A percentile compares a stretch with the other conserved stretches of the same genome.
phyloP scores from a whole-genome alignment of 768 basidiomycete genomes.

The Podaxis carcinomalis region DNA sequence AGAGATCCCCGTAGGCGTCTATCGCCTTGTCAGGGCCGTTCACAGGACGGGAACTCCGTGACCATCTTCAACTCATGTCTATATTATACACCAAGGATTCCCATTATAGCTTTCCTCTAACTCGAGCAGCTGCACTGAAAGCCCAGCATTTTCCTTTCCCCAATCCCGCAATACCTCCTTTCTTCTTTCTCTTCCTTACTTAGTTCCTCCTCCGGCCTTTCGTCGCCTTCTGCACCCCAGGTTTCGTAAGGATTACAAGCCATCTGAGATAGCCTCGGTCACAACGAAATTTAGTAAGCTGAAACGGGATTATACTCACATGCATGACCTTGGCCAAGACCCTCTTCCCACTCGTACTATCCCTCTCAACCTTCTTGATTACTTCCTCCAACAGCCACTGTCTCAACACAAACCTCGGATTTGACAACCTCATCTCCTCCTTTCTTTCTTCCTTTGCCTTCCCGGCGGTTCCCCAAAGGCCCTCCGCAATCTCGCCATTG shows the following conservation, averaged over 20 bases:
- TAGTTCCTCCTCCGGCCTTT: conserved; percentile 39
- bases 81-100: not conserved
- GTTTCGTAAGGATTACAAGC: conserved; percentile 77
- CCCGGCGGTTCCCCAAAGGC: conserved; percentile 21
- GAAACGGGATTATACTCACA: conserved; percentile 38
- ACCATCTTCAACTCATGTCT: too few species aligned
- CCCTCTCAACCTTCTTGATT: conserved; percentile 69
- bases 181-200: conserved; percentile 65
- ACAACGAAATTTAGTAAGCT: not conserved
- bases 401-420: conserved; percentile 89
- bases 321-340: conserved; percentile 78
- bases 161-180: conserved; percentile 71
- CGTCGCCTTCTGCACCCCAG: conserved; percentile 76
- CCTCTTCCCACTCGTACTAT: conserved; percentile 57
- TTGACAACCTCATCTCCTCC: conserved; percentile 51
- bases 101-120: conserved; percentile 28
- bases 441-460: conserved; percentile 45
- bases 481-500: conserved; percentile 47
- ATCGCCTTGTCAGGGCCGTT: not conserved
- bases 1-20: not conserved
- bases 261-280: conserved; percentile 54
- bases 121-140: conserved; percentile 96
- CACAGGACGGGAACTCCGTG: not conserved
- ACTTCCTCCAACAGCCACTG: conserved; percentile 97
- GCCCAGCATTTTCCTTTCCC: conserved; percentile 71